A percentile compares a stretch with the other conserved stretches of the same genome.
phyloP scores from a whole-genome alignment of 2,329 filamentous ascomycete genomes.

The Biscogniauxia sp. region DNA sequence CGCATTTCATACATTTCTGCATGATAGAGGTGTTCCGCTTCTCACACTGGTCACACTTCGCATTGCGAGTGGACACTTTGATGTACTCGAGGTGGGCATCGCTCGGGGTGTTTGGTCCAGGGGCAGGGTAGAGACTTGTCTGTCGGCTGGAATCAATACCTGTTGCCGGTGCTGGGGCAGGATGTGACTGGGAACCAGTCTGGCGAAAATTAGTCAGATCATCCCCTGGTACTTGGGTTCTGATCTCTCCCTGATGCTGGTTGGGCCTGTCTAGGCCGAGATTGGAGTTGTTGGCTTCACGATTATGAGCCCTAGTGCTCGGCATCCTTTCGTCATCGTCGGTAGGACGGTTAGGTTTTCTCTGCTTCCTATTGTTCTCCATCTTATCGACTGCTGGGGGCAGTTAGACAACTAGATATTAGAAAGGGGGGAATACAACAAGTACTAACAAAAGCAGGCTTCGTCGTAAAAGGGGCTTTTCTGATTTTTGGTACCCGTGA shows the following conservation, averaged over 20 bases:
- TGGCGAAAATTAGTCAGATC: no score
- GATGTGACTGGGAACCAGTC: no score
- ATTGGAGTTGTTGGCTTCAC: background rate
- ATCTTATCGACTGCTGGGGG: background rate
- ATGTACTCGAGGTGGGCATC: constrained; percentile 4
- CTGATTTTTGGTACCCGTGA: background rate
- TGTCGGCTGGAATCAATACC: no score
- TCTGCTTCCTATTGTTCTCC: background rate
- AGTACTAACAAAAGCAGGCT: background rate
- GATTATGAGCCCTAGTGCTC: background rate
- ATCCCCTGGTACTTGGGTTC: no score
- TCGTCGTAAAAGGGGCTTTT: background rate
- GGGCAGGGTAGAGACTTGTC: no score
- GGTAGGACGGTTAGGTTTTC: background rate
- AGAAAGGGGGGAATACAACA: background rate
- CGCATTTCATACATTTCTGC: constrained; percentile 15
- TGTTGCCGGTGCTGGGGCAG: no score
- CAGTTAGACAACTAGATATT: background rate
- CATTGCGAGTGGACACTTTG: constrained; percentile 1
- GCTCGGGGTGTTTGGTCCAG: background rate
- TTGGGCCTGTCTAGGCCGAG: no score
- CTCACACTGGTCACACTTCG: constrained; percentile 10
- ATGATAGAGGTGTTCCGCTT: constrained; percentile 6
- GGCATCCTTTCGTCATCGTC: background rate
- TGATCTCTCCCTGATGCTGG: no score